Percentiles rank a stretch among this genome's conserved stretches.
Evolutionary conservation across 352 stramenopile genomes (phyloP).

Genomic region (Phytophthora niederhauseri): DNA sequence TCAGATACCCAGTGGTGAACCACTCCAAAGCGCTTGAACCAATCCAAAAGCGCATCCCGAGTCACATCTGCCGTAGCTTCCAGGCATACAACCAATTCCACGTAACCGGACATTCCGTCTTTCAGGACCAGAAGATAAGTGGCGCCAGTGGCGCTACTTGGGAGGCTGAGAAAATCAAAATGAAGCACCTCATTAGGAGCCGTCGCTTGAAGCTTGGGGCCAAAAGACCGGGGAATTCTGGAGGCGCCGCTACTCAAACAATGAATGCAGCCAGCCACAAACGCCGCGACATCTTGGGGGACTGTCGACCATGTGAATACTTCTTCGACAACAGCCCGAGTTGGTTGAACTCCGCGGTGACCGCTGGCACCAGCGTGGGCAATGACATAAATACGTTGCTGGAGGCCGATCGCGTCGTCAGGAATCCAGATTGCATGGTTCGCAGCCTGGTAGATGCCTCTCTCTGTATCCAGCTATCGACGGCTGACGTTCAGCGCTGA

Average conservation of each 20-base stretch:
- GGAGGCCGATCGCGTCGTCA: not conserved
- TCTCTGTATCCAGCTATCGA: not conserved
- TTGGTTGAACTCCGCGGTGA: not conserved
- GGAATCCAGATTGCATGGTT: not conserved
- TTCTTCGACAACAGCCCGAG: not conserved
- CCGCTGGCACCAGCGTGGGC: too few relatives aligned
- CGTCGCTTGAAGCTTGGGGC: not conserved
- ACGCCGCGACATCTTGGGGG: not conserved
- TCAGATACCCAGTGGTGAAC: not conserved
- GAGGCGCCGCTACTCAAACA: not conserved
- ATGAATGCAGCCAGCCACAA: not conserved
- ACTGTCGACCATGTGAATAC: not conserved
- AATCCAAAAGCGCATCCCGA: not conserved
- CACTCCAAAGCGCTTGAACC: not conserved
- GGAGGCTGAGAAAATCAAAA: constrained; percentile 1
- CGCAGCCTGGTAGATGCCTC: not conserved
- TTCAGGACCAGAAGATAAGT: not conserved
- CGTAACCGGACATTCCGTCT: not conserved
- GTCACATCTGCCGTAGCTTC: not conserved
- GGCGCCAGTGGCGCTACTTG: not conserved
- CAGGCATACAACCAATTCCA: not conserved
- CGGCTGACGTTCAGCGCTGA: not conserved
- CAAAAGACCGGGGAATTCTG: not conserved
- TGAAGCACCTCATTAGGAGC: not conserved
- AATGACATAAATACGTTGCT: not conserved